These are phyloP conservation scores for Populus hybrid DNA, from an alignment of 441 rosid genomes.

Conservation along the genomic window DNA sequence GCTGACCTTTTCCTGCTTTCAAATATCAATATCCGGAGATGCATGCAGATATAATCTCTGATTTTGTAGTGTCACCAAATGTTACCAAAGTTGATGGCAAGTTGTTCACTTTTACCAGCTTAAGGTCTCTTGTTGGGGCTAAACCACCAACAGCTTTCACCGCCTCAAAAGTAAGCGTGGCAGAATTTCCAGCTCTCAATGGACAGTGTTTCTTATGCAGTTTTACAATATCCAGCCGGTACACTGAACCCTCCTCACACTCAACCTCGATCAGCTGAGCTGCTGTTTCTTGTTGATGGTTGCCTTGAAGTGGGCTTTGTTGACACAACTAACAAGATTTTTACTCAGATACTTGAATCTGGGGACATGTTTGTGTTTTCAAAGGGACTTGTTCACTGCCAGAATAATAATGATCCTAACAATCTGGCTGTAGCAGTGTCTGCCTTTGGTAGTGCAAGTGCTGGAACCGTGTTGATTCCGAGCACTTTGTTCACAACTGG, in stretches of 20 bases:
- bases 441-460: slow-evolving; percentile 39
- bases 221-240: slow-evolving; percentile 25
- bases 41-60: slow-evolving; percentile 30
- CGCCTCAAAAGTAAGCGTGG: slow-evolving; percentile 21
- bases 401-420: slow-evolving; percentile 22
- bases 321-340: slow-evolving; percentile 37
- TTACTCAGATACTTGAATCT: slow-evolving; percentile 24
- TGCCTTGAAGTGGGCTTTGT: slow-evolving; percentile 38
- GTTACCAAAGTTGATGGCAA: slow-evolving; percentile 10
- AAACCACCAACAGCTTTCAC: slow-evolving; percentile 22
- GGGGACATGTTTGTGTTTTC: slow-evolving; percentile 42
- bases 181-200: slow-evolving; percentile 38
- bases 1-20: slow-evolving; percentile 8
- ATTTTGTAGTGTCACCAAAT: slow-evolving; percentile 28
- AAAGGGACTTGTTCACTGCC: slow-evolving; percentile 40
- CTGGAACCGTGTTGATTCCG: slow-evolving; percentile 39
- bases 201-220: slow-evolving; percentile 43
- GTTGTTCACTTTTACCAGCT: slow-evolving; percentile 33
- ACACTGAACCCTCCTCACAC: slow-evolving; percentile 40
- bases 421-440: slow-evolving; percentile 27
- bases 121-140: slow-evolving; percentile 12
- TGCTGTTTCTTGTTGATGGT: slow-evolving; percentile 28
- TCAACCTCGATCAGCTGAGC: slow-evolving; percentile 43
- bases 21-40: slow-evolving; percentile 21
- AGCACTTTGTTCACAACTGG: slow-evolving; percentile 18